Base-by-base conservation (phyloP, 768 basidiomycete genomes). In the Arthromyces matolae region DNA sequence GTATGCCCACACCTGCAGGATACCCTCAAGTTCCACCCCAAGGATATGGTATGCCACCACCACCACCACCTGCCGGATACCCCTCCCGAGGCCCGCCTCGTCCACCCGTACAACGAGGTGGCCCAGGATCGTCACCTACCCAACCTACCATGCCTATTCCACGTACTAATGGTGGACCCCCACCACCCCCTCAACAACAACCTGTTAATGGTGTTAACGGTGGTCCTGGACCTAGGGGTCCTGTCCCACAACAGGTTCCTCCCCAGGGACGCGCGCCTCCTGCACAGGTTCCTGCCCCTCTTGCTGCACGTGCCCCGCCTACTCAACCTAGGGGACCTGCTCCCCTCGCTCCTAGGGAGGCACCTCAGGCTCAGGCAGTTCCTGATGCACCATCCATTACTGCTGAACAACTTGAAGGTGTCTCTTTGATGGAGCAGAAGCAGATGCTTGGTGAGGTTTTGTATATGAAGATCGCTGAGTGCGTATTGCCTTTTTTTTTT, bases 371-470 rank as follows among this genome's bases (percentile, higher is more conserved):
- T 16, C 69, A 84, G 55, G 78, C 77, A 47, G 50, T 58, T 29
- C 51, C 71, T 42, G 68, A 75, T 23, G 66, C 70, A 36, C 67
- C 78, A 14, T 63, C 63, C 9, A 60, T 81, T 53, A 75, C 71
- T 27, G 61, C 78, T 43, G 62, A 76, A 49, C 77, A 77, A n/a
- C 73, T 76, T 38, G 71, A 84, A 22, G 69, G 71, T 42, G 78
- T 89, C 49, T 81, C 80, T 35, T 71, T 89, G 18, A 76, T 83
- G 61, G 95, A 98, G 68, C 93, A 97, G 80, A 99, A 99, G 77
- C 96, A 99, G 70, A 93, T 97, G 88, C 78, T 99, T 37, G 96
- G 95, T 57, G 95, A 99, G 71, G 83, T 89, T 36, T 81, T 97
- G 57, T 97, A 97, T 72, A 86, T 94, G 79, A 85, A 81, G 65